Percentiles rank a stretch among this genome's conserved stretches.
These are phyloP conservation scores for Sophora flavescens DNA, from an alignment of 306 rosid species.

Conservation along the genomic window DNA sequence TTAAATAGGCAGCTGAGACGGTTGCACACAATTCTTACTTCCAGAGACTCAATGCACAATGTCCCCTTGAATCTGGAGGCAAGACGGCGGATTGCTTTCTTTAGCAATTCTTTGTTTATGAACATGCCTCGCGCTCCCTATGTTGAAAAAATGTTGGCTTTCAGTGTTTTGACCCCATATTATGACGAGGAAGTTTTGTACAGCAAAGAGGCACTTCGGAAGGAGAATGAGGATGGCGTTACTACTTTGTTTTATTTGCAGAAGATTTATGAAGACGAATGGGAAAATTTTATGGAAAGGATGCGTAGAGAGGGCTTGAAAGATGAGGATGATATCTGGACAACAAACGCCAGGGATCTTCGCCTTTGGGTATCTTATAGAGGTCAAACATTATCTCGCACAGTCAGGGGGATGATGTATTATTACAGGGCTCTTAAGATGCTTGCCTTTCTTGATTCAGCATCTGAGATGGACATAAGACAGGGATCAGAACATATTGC, in stretches of 20 bases:
- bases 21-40: slow-evolving; percentile 79
- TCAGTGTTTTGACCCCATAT: slow-evolving; percentile 90
- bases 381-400: slow-evolving; percentile 95
- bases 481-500: slow-evolving; percentile 60
- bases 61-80: slow-evolving; percentile 89
- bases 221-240: slow-evolving; percentile 90
- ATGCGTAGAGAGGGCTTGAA: slow-evolving; percentile 79
- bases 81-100: slow-evolving; percentile 85
- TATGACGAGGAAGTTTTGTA: slow-evolving; percentile 88
- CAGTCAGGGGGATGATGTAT: slow-evolving; percentile 98
- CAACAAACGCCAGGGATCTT: slow-evolving; percentile 63
- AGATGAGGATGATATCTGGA: slow-evolving; percentile 74
- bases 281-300: slow-evolving; percentile 89
- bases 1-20: slow-evolving; percentile 77
- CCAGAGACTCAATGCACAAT: slow-evolving; percentile 84
- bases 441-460: slow-evolving; percentile 90
- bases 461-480: slow-evolving; percentile 78
- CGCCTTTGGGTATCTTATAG: slow-evolving; percentile 93
- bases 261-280: slow-evolving; percentile 90
- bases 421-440: slow-evolving; percentile 84
- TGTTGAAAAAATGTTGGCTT: slow-evolving; percentile 92
- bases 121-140: slow-evolving; percentile 93
- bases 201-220: slow-evolving; percentile 68
- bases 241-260: slow-evolving; percentile 90
- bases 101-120: slow-evolving; percentile 94